Base-by-base conservation (phyloP, 805 yeast genomes). In the Ogataea polymorpha region DNA sequence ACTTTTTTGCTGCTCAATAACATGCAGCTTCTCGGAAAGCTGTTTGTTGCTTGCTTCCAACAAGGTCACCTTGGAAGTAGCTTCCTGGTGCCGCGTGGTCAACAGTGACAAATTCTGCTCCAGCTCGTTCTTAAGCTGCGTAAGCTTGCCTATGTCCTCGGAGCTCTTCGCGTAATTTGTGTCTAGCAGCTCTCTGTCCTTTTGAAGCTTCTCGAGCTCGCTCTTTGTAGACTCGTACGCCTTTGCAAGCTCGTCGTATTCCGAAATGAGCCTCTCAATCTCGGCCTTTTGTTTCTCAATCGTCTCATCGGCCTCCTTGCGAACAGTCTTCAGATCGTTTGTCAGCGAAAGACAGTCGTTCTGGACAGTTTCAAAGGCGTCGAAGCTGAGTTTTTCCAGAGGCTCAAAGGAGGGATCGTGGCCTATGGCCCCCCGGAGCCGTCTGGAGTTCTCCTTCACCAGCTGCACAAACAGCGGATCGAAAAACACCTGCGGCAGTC, bases 401-500 rank as follows among this genome's bases (percentile, higher is more conserved):
- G 97, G 95, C 52, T 86, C 95, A 32, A 74, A 59, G 5, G 71
- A 65, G 0, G 98, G 96, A 52, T 80, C 87, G 46, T 80, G 83
- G 25, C 79, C 80, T 25, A 91, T 63, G 0, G 96, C 82, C 32
- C 80, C 73, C 46, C 74, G 75, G 20, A 93, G 77, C 43, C 96
- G 71, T 7, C 63, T 50, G 46, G 74, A 78, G 53, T 87, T 84
- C 2, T 84, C 93, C 46, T 79, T 80, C 31, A 93, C 65, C 37
- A 89, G 65, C 3, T 66, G 67, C 3, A 86, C 79, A 57, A 87
- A 87, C 2, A 71, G 63, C 0, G 74, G 58, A 43, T 81, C 82
- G 55, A 93, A 83, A 53, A 75, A 88, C 1, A 91, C 84, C 43
- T 79, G 77, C 0, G 98, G 99, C 30, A 91, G 71, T 1, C 99